Evolutionary conservation across 2,329 filamentous ascomycete genomes (phyloP).

Genomic region (Colletotrichum phormii): DNA sequence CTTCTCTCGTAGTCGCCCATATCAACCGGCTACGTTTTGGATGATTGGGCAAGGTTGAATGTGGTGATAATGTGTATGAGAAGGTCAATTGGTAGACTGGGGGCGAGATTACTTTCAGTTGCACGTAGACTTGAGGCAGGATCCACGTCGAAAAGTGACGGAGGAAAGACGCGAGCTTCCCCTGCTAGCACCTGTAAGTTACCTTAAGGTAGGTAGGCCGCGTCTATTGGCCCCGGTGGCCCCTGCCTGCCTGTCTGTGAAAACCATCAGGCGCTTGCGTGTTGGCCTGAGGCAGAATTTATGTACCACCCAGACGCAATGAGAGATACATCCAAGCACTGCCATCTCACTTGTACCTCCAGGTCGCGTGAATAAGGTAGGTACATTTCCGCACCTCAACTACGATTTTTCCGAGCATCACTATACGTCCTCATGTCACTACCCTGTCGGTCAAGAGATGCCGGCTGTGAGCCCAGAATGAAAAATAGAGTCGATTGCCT

Average conservation of each 20-base stretch:
- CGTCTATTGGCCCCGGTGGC: constrained; percentile 3
- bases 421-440: not conserved
- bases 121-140: constrained; percentile 20
- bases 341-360: too few species aligned
- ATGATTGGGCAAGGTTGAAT: not conserved
- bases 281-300: constrained; percentile 36
- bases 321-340: not conserved
- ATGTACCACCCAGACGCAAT: not conserved
- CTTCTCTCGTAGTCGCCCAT: constrained; percentile 71
- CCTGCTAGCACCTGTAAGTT: constrained; percentile 25
- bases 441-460: not conserved
- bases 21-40: not conserved
- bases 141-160: constrained; percentile 34
- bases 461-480: not conserved
- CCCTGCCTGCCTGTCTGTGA: not conserved
- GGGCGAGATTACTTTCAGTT: not conserved
- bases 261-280: not conserved
- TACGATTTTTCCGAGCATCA: not conserved
- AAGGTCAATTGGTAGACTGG: not conserved
- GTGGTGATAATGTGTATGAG: not conserved
- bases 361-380: too few species aligned
- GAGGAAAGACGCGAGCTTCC: constrained; percentile 29
- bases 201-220: not conserved
- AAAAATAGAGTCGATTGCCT: not conserved
- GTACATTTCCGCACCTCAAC: too few species aligned